phyloP scores from a whole-genome alignment of 2,329 filamentous ascomycete genomes.

The Cladophialophora psammophila region DNA sequence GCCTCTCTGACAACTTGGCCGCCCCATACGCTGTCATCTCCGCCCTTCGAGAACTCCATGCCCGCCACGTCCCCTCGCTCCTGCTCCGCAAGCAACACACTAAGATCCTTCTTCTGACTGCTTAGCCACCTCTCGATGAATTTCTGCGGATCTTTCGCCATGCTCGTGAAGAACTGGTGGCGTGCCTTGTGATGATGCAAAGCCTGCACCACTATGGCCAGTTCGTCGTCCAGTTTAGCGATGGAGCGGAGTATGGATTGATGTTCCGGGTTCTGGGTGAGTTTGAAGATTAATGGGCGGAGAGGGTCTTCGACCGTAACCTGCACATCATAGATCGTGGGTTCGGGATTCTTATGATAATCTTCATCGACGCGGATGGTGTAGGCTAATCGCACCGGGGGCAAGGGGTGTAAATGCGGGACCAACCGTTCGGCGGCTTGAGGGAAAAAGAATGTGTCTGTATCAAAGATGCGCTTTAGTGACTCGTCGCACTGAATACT shows the following conservation, averaged over 20 bases:
- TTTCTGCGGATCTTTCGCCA: conserved; percentile 80
- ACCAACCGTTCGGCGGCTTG: conserved; percentile 81
- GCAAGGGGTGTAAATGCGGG: conserved; percentile 77
- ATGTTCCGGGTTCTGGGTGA: conserved; percentile 74
- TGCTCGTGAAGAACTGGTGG: conserved; percentile 81
- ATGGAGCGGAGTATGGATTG: conserved; percentile 78
- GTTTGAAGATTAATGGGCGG: conserved; percentile 65
- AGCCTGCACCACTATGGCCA: conserved; percentile 82
- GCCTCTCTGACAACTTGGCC: conserved; percentile 67
- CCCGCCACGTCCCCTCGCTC: conserved; percentile 64
- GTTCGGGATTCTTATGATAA: conserved; percentile 73
- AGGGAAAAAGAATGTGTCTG: conserved; percentile 83
- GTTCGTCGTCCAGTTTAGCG: conserved; percentile 78
- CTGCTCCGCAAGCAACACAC: conserved; percentile 84
- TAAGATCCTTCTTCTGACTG: conserved; percentile 88
- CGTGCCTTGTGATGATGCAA: conserved; percentile 86
- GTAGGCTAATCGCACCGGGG: conserved; percentile 84
- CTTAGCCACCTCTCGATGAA: conserved; percentile 90
- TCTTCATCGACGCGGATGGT: conserved; percentile 91
- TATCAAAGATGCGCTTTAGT: conserved; percentile 77
- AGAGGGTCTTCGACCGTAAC: conserved; percentile 86
- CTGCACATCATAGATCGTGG: conserved; percentile 89
- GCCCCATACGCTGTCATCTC: conserved; percentile 69
- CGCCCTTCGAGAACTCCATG: conserved; percentile 56
- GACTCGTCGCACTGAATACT: conserved; percentile 89